Evolutionary conservation across 2,329 filamentous ascomycete genomes (phyloP), one percentile per base, ranked within the genome.

Genomic region (Hypocreales sp.): DNA sequence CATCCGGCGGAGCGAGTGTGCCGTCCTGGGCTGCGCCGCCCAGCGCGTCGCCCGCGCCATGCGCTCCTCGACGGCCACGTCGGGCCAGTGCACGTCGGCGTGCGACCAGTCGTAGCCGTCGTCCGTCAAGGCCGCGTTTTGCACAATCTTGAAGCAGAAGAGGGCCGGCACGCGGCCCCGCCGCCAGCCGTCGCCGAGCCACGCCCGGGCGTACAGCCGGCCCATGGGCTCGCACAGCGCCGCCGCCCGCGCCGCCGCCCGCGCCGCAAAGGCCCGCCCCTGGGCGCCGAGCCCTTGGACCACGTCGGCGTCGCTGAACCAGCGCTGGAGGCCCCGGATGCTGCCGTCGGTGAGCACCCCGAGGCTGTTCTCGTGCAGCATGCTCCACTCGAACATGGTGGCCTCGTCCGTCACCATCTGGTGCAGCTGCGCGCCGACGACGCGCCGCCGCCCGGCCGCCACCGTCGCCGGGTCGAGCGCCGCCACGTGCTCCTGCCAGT

Each of bases 111-210:
- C 50, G 28, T 46, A 40, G 3, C 51, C 55, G 2, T 46, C 44
- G 10, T 56, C 44, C 40, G 57, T 48, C 3, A 51, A 50, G 5
- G 55, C 51, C 17, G 56, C 43, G 22, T 46, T 51, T 30, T 58
- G 55, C 4, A 58, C 55, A 20, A 58, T 56, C 29, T 56, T 52
- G 33, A 58, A 56, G 34, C 55, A 58, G 30, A 57, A 53, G 0
- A 52, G 35, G 0, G 55, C 55, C 5, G 55, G 52, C 5, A 57
- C 39, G n/a, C n/a, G n/a, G 20, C 57, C 58, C 19, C 40, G 41
- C 15, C 43, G 36, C 16, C 47, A 56, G 4, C 45, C 40, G 4
- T 40, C 37, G 0, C 47, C 46, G 0, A 58, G 42, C 55, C 55
- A 58, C 0, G 52, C 53, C 3, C 44, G 36, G 2, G 54, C 51